Evolutionary conservation across 78 protist genomes (phyloP), one percentile per base, ranked within the genome.

Genomic region (Emiliania huxleyi): DNA sequence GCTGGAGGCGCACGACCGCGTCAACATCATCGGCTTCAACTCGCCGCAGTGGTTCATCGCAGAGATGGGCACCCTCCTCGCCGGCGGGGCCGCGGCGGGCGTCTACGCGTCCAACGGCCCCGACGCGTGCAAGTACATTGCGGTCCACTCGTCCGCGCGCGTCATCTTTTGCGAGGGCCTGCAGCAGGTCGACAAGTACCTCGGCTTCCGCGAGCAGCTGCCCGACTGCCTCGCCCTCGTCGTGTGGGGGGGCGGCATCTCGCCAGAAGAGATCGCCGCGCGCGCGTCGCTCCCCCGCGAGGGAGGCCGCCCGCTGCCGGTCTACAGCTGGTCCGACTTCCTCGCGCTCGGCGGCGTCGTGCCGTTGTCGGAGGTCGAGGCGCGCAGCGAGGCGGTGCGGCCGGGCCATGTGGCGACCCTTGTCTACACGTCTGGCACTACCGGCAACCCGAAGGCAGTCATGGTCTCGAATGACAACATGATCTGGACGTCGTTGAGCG

Each of bases 381-480:
- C 15, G 87, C 87, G 87, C 87, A 40, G 5, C 46, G 45, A 11
- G 46, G 15, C 26, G 42, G 52, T 40, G 49, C 38, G 22, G 46
- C 87, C 87, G 46, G 87, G 45, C 87, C 38, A 15, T 12, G 4
- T 11, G 3, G 15, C 42, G 21, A 40, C 45, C 21, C 15, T 42
- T 11, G 22, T 79, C 29, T 79, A 79, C 87, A 79, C 43, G 5
- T 48, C 43, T 15, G 26, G 52, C 4, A 29, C 43, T 11, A 85
- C 69, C 25, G 95, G 94, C 19, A 90, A n/a, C 43, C 92, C 96
- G 6, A 94, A 96, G 87, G 96, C 94, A 0, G 97, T 88, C 37
- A 94, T 93, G 94, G 35, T 96, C n/a, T 87, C 93, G 23, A 95
- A 95, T 37, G 95, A 95, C 85, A 95, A 95, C 92, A 0, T 93